Conservation (phyloP, 2,329 filamentous ascomycete species). For the Aspergillus phoenicis region DNA sequence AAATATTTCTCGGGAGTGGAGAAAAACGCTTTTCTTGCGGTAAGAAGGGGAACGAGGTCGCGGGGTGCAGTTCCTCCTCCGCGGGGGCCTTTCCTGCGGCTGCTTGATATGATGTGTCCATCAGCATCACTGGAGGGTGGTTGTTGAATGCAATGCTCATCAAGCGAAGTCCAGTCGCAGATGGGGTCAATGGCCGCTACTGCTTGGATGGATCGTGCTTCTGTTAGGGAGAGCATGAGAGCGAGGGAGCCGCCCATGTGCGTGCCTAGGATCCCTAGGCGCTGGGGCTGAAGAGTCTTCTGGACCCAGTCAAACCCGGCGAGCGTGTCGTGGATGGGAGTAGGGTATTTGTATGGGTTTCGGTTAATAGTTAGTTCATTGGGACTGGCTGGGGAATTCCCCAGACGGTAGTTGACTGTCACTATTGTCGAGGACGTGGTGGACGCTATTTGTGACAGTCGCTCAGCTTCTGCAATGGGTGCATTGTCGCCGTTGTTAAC, state of each 20-base stretch:
- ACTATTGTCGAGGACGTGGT: slow-evolving; percentile 39
- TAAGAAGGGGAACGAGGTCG: slow-evolving; percentile 40
- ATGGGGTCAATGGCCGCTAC: slow-evolving; percentile 40
- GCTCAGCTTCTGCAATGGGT: slow-evolving; percentile 7
- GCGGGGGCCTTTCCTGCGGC: not conserved
- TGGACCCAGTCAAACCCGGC: slow-evolving; percentile 44
- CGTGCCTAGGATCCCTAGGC: slow-evolving; percentile 36
- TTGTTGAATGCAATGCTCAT: slow-evolving; percentile 39
- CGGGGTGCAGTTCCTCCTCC: slow-evolving; percentile 22
- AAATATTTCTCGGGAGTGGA: slow-evolving; percentile 43
- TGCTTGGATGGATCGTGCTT: slow-evolving; percentile 36
- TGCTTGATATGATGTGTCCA: not conserved
- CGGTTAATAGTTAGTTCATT: not conserved
- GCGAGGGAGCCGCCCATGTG: slow-evolving; percentile 47
- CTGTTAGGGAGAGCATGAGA: slow-evolving; percentile 47
- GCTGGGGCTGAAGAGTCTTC: slow-evolving; percentile 31
- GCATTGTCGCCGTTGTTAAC: not conserved
- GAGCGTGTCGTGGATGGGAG: slow-evolving; percentile 44
- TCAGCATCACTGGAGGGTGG: not conserved
- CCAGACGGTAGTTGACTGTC: slow-evolving; percentile 46
- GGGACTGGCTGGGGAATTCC: slow-evolving; percentile 3
- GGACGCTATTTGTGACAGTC: slow-evolving; percentile 27
- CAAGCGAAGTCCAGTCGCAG: slow-evolving; percentile 45
- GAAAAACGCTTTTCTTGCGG: slow-evolving; percentile 42
- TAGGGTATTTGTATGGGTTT: slow-evolving; percentile 35